A percentile compares a stretch with the other conserved stretches of the same genome.
These are phyloP conservation scores for Aureobasidium mangrovei DNA, from an alignment of 2,329 filamentous ascomycete genomes.

Conservation along the genomic window DNA sequence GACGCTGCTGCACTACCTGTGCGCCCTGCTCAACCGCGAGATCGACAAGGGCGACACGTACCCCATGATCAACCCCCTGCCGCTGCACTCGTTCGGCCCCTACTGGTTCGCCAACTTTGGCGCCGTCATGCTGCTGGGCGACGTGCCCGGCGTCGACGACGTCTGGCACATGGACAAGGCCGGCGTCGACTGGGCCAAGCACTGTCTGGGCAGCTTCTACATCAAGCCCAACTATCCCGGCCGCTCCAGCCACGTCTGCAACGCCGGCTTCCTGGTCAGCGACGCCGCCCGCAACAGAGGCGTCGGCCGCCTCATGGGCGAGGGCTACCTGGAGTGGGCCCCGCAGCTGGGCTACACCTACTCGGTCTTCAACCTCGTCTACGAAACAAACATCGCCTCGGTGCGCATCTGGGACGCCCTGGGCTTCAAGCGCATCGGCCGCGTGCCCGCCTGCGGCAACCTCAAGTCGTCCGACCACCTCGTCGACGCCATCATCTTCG, in stretches of 20 bases:
- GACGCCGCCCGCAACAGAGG: conserved; percentile 40
- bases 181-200: conserved; percentile 62
- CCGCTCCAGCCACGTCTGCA: conserved; percentile 79
- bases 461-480: conserved; percentile 39
- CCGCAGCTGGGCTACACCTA: conserved; percentile 69
- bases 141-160: conserved; percentile 54
- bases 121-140: conserved; percentile 77
- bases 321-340: conserved; percentile 45
- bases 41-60: conserved; percentile 90
- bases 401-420: conserved; percentile 88
- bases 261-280: conserved; percentile 47
- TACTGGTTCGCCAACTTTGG: conserved; percentile 93
- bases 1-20: conserved; percentile 67
- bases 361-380: conserved; percentile 88
- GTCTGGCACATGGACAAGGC: conserved; percentile 36
- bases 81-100: conserved; percentile 62
- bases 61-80: conserved; percentile 71
- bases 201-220: conserved; percentile 84
- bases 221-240: conserved; percentile 92
- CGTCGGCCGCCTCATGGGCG: conserved; percentile 44
- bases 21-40: conserved; percentile 77
- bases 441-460: conserved; percentile 51
- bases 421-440: conserved; percentile 85
- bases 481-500: conserved; percentile 48
- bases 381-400: conserved; percentile 85